Base-by-base conservation (phyloP, 805 yeast genomes). In the Ogataea neopini region DNA sequence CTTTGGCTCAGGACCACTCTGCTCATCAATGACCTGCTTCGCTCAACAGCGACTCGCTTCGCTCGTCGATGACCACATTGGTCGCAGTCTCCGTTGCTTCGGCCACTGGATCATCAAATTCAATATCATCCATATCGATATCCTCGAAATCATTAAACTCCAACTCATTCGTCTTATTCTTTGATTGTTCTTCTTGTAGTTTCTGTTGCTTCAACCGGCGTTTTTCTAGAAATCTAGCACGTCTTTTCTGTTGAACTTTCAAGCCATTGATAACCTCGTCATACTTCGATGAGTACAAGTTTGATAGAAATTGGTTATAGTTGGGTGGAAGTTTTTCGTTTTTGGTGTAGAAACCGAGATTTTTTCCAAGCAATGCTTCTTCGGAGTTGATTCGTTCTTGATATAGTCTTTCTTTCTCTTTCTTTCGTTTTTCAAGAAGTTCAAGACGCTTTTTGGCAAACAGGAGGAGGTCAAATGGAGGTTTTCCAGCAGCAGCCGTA, bases 401-500 rank as follows among this genome's bases (percentile, higher is more conserved):
- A 50, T 64, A 64, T 43, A 63, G 68, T 48, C 52, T 53, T 40
- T 69, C 73, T 53, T 68, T 66, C 46, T 60, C 53, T 50, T 48
- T 47, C 49, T 63, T 47, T 59, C 72, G 52, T 60, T 63, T 43
- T 60, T 70, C 51, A 3, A 79, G 63, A 13, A 68, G 53, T 7
- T 58, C 62, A 14, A 72, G 52, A 44, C 88, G 68, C 32, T 72
- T 73, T 18, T 69, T 63, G 0, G 88, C 83, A 60, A 81, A 83
- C 34, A 69, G 79, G 11, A 73, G 79, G 33, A 86, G 72, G 63
- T 85, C 84, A 51, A 84, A 14, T 78, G 11, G 51, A 30, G 56
- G 49, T 17, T 58, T 15, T 4, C 19, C n/a, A n/a, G n/a, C n/a
- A n/a, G n/a, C n/a, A n/a, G n/a, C n/a, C n/a, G n/a, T n/a, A n/a